phyloP scores from a whole-genome alignment of 2,329 filamentous ascomycete species.

The Fusarium neocosmosporiellum region DNA sequence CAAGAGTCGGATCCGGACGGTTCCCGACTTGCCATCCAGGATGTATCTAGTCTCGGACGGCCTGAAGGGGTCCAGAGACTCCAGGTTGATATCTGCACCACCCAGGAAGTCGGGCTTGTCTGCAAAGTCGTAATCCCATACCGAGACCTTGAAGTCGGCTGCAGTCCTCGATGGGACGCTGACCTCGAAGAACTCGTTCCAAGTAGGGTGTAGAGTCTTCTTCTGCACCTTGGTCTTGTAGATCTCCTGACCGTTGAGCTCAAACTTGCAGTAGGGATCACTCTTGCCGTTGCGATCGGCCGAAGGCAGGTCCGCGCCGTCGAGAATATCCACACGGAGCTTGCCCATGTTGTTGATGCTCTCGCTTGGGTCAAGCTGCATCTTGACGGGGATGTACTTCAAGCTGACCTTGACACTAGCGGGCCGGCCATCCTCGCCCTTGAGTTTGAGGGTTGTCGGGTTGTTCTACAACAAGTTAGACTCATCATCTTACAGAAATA shows the following conservation, averaged over 20 bases:
- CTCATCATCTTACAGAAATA: background rate
- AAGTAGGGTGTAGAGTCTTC: slow-evolving; percentile 93
- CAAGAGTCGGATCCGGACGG: slow-evolving; percentile 82
- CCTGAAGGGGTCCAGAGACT: slow-evolving; percentile 85
- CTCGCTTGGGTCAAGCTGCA: slow-evolving; percentile 92
- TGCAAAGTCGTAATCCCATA: slow-evolving; percentile 97
- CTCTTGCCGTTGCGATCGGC: slow-evolving; percentile 97
- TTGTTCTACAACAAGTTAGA: slow-evolving; percentile 74
- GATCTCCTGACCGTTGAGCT: slow-evolving; percentile 87
- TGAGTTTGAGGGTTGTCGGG: slow-evolving; percentile 83
- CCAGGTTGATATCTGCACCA: slow-evolving; percentile 78
- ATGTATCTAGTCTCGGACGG: slow-evolving; percentile 78
- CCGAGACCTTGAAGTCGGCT: slow-evolving; percentile 82
- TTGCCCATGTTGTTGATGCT: slow-evolving; percentile 99
- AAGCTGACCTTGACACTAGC: slow-evolving; percentile 88
- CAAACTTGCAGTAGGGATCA: slow-evolving; percentile 96
- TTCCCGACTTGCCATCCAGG: slow-evolving; percentile 90
- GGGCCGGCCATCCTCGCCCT: slow-evolving; percentile 77
- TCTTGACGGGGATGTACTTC: slow-evolving; percentile 94
- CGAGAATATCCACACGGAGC: slow-evolving; percentile 91
- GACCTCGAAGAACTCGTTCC: slow-evolving; percentile 97
- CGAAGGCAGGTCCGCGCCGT: slow-evolving; percentile 87
- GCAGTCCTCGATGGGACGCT: slow-evolving; percentile 85
- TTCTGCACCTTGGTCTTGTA: slow-evolving; percentile 97
- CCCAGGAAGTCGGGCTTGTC: slow-evolving; percentile 95